phyloP scores from a whole-genome alignment of 768 basidiomycete genomes.

The Clathrus columnatus region DNA sequence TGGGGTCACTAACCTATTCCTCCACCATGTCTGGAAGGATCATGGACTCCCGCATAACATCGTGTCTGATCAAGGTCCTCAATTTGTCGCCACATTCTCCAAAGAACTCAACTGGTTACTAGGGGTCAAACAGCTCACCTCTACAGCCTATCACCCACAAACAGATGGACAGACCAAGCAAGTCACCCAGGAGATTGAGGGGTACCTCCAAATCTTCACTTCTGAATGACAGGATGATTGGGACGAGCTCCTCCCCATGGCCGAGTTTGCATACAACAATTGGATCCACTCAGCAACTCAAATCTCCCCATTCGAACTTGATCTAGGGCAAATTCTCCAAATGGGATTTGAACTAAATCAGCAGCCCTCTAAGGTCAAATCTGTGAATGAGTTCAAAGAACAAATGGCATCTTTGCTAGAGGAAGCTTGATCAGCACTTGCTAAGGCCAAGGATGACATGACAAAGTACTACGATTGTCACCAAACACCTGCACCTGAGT shows the following conservation, averaged over 20 bases:
- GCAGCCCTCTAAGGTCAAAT: not conserved
- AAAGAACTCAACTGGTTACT: no score
- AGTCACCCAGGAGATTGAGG: conserved; percentile 25
- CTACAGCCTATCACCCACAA: no score
- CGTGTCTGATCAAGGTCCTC: no score
- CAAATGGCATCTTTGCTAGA: not conserved
- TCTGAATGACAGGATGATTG: conserved; percentile 21
- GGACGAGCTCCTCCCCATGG: conserved; percentile 19
- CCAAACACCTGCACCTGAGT: not conserved
- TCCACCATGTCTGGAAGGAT: no score
- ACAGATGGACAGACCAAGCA: no score
- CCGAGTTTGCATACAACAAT: conserved; percentile 29
- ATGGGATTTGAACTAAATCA: not conserved
- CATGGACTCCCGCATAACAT: no score
- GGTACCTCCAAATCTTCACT: conserved; percentile 21
- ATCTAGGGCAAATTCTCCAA: conserved; percentile 10
- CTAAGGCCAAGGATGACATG: not conserved
- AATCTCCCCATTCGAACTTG: conserved; percentile 20
- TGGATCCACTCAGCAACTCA: conserved; percentile 17
- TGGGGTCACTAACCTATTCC: no score
- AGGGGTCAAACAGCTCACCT: no score
- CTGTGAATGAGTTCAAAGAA: not conserved
- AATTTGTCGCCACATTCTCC: no score
- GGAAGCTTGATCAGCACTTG: not conserved
- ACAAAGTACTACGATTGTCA: not conserved